These are phyloP conservation scores for Mrakia blollopis DNA, from an alignment of 768 basidiomycete genomes.

Conservation along the genomic window DNA sequence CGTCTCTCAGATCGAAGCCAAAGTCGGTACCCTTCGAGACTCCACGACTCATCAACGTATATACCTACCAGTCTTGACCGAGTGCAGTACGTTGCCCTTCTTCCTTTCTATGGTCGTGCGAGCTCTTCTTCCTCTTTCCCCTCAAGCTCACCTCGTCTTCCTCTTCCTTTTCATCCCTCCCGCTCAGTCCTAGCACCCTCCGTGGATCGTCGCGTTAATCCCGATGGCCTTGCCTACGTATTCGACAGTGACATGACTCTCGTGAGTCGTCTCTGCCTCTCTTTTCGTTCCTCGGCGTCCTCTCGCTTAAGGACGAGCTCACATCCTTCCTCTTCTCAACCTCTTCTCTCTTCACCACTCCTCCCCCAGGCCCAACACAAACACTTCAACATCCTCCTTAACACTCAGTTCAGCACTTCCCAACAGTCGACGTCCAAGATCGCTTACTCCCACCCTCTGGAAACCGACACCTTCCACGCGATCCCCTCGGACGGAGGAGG, in stretches of 20 bases:
- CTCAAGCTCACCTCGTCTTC: not conserved
- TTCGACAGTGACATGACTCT: constrained; percentile 82
- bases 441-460: constrained; percentile 67
- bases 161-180: not conserved
- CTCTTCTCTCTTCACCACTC: not conserved
- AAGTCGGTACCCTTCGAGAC: constrained; percentile 72
- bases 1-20: constrained; percentile 61
- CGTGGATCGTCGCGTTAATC: not conserved
- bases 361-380: constrained; percentile 68
- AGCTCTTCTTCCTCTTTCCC: too few species aligned
- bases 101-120: not conserved
- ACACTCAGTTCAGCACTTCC: constrained; percentile 57
- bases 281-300: not conserved
- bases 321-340: not conserved
- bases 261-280: constrained; percentile 50
- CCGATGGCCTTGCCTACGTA: not conserved
- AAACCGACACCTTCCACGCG: constrained; percentile 72
- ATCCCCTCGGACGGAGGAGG: constrained; percentile 46
- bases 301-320: not conserved
- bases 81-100: constrained; percentile 63
- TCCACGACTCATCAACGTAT: constrained; percentile 56
- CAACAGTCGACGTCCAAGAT: constrained; percentile 56
- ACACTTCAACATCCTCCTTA: constrained; percentile 80
- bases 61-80: constrained; percentile 65
- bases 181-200: constrained; percentile 17